A percentile compares a stretch with the other conserved stretches of the same genome.
Evolutionary conservation across 169 alveolate genomes (phyloP).

Genomic region (Theileria equi): DNA sequence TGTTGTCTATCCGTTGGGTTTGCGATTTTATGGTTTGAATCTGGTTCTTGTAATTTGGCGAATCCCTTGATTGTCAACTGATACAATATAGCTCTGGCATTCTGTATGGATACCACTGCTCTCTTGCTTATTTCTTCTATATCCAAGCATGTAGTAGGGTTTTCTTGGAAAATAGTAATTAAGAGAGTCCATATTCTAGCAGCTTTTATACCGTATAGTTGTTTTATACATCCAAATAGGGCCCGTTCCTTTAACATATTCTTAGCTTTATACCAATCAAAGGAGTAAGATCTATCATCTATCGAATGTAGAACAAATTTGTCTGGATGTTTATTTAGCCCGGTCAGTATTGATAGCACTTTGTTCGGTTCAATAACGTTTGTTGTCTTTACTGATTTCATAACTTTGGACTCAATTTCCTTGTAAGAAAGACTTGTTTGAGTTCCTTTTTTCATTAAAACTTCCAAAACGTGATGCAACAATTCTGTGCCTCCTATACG

Average conservation of each 20-base stretch:
- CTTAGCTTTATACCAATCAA: constrained; percentile 57
- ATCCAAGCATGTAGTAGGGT: constrained; percentile 22
- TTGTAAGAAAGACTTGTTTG: background rate
- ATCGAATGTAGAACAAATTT: constrained; percentile 41
- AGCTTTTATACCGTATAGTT: constrained; percentile 45
- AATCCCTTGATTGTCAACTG: constrained; percentile 51
- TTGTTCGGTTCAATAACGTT: constrained; percentile 14
- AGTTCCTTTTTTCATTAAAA: constrained; percentile 40
- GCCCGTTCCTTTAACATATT: constrained; percentile 51
- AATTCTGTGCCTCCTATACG: constrained; percentile 48
- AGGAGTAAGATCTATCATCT: constrained; percentile 28
- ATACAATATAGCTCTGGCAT: constrained; percentile 54
- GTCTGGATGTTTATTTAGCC: constrained; percentile 57
- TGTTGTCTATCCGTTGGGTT: constrained; percentile 27
- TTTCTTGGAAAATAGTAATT: constrained; percentile 17
- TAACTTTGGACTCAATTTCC: constrained; percentile 3
- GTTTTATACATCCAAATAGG: constrained; percentile 55
- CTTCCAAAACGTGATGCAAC: constrained; percentile 45
- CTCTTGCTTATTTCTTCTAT: constrained; percentile 39
- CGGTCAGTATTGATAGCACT: constrained; percentile 35
- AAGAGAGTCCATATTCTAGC: constrained; percentile 64
- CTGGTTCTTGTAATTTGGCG: constrained; percentile 50
- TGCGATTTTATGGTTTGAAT: constrained; percentile 6
- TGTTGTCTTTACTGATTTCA: background rate
- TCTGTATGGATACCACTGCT: constrained; percentile 65